phyloP scores from a whole-genome alignment of 2,329 filamentous ascomycete species.

The Colletotrichum eleusines region DNA sequence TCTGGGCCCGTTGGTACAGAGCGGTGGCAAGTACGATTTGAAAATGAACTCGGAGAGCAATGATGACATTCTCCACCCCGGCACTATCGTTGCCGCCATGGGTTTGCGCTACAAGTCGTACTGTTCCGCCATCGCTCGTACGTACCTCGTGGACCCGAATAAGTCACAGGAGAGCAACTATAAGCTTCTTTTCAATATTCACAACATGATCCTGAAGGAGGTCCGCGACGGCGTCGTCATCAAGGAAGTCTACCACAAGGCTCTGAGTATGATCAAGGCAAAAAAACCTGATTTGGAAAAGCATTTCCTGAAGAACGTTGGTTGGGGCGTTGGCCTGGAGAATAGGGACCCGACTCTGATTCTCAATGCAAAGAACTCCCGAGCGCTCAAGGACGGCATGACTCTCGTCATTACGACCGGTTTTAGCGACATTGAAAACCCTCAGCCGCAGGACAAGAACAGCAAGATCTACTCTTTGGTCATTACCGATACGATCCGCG shows the following conservation, averaged over 20 bases:
- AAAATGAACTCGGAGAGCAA: slow-evolving; percentile 84
- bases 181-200: slow-evolving; percentile 85
- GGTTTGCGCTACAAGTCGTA: slow-evolving; percentile 97
- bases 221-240: slow-evolving; percentile 86
- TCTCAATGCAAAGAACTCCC: slow-evolving; percentile 87
- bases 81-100: slow-evolving; percentile 92
- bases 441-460: slow-evolving; percentile 88
- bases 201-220: slow-evolving; percentile 91
- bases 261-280: slow-evolving; percentile 80
- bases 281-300: slow-evolving; percentile 97
- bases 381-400: slow-evolving; percentile 94
- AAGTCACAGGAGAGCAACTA: slow-evolving; percentile 96
- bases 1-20: slow-evolving; percentile 90
- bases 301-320: slow-evolving; percentile 93
- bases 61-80: slow-evolving; percentile 85
- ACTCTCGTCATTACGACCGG: slow-evolving; percentile 92
- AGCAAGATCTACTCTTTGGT: slow-evolving; percentile 90
- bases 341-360: slow-evolving; percentile 85
- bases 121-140: slow-evolving; percentile 90
- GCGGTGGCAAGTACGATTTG: slow-evolving; percentile 94
- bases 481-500: slow-evolving; percentile 92
- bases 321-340: slow-evolving; percentile 93
- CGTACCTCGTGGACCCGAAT: slow-evolving; percentile 96
- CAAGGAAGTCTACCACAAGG: slow-evolving; percentile 94
- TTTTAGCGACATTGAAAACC: slow-evolving; percentile 89